phyloP scores from a whole-genome alignment of 805 yeast genomes.

The Grigorovia jiainica region DNA sequence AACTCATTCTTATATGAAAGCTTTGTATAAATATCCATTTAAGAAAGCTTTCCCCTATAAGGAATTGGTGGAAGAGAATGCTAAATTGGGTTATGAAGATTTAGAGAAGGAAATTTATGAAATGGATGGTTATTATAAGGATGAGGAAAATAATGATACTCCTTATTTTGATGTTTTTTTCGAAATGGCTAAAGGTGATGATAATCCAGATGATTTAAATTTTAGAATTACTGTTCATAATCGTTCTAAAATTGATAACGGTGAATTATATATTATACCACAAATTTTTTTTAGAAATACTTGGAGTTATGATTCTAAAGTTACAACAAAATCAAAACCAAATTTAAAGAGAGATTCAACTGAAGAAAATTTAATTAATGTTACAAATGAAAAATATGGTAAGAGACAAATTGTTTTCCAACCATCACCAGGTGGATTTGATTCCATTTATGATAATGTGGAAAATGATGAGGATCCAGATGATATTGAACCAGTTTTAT shows the following conservation, averaged over 20 bases:
- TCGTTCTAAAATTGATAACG: conserved; percentile 61
- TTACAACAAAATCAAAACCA: conserved; percentile 44
- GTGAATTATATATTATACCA: conserved; percentile 80
- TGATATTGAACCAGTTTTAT: conserved; percentile 65
- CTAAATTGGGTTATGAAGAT: conserved; percentile 54
- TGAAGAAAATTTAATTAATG: conserved; percentile 40
- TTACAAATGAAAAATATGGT: conserved; percentile 66
- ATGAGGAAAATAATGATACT: conserved; percentile 41
- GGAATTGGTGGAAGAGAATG: conserved; percentile 60
- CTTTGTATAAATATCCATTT: conserved; percentile 85
- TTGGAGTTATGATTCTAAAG: conserved; percentile 38
- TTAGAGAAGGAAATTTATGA: conserved; percentile 75
- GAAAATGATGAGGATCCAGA: conserved; percentile 15
- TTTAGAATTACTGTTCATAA: conserved; percentile 86
- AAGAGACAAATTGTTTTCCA: conserved; percentile 59
- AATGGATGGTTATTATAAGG: conserved; percentile 56
- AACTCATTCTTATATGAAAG: conserved; percentile 86
- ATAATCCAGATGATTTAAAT: conserved; percentile 68
- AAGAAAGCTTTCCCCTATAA: conserved; percentile 68
- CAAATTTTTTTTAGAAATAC: conserved; percentile 80
- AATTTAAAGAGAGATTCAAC: conserved; percentile 29
- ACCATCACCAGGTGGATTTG: conserved; percentile 66
- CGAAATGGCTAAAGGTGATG: conserved; percentile 82
- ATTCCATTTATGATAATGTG: background rate
- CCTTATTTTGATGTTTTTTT: conserved; percentile 80